Conservation (phyloP, 176 grass and related monocot genomes). For the Triticum timopheevii region DNA sequence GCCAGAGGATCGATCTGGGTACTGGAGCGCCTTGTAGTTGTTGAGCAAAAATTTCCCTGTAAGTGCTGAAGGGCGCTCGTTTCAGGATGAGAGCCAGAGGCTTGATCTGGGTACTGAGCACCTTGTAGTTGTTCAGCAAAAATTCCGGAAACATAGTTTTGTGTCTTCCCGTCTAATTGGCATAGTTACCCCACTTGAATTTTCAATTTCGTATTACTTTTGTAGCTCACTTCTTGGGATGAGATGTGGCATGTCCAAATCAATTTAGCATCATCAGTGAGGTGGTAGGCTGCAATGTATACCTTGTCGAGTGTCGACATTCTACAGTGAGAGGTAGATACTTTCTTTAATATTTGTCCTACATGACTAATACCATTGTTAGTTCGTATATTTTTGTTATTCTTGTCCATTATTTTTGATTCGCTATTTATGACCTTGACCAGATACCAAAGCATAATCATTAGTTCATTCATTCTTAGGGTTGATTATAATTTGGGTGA, state of each 20-base stretch:
- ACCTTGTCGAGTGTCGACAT: background rate
- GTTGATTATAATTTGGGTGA: no score
- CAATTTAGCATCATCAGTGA: background rate
- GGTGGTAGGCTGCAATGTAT: no score
- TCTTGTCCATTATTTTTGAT: no score
- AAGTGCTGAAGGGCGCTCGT: background rate
- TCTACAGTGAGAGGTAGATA: background rate
- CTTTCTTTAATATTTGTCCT: background rate
- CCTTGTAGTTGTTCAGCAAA: background rate
- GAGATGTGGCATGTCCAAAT: background rate
- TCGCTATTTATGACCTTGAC: no score
- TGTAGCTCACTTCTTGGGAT: background rate
- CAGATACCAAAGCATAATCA: no score
- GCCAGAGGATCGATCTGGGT: background rate
- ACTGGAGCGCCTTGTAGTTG: constrained; percentile 5
- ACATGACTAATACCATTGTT: background rate
- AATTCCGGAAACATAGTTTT: background rate
- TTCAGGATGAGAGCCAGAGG: background rate
- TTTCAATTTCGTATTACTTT: background rate
- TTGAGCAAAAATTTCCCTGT: background rate
- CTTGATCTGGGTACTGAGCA: background rate
- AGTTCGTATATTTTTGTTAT: background rate
- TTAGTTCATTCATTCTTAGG: no score
- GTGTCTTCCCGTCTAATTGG: background rate
- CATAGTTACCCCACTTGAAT: background rate